Base-by-base conservation (phyloP, 2,329 filamentous ascomycete species). In the Knoxdaviesia capensis region DNA sequence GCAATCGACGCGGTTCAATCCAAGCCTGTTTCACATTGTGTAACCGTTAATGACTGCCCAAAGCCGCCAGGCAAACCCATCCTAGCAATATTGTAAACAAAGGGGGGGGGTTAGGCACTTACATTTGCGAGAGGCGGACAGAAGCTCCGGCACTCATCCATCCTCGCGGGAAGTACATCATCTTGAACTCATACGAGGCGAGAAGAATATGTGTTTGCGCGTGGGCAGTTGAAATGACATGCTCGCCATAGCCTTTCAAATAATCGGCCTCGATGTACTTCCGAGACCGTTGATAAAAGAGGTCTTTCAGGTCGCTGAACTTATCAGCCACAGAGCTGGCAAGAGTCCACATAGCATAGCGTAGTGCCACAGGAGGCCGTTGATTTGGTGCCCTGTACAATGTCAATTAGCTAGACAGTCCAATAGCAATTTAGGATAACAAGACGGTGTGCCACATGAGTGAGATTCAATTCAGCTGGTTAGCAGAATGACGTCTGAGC, bases 341-440 rank as follows among this genome's bases (percentile, higher is more conserved):
- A 52, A 86, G 63, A n/a, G 80, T 83, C 88, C 88, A 96, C 68
- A 96, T 92, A 43, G 83, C 85, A 60, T 98, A 98, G 50, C 90
- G 77, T 40, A 98, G 62, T 48, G 81, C 85, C 31, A 94, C 76
- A 0, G 88, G 85, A 2, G 90, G 88, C 30, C 88, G 75, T 63
- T 86, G 78, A 47, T 77, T 77, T 11, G 85, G 85, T n/a, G 84
- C 74, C 42, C 73, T 77, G 46, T 34, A 41, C 42, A 49, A 39
- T 48, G 46, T 40, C 32, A 40, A 34, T 20, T 6, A 11, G 8
- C 34, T 9, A 10, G 3, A 29, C 5, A 7, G 7, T 31, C 35
- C 20, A 40, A 33, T 29, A 7, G 5, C 11, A 34, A 6, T 6
- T 20, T 33, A 6, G n/a, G n/a, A 10, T 4, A 9, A 6, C 32